These are phyloP conservation scores for Diplocarpon rosae DNA, from an alignment of 2,329 filamentous ascomycete species.

Conservation along the genomic window DNA sequence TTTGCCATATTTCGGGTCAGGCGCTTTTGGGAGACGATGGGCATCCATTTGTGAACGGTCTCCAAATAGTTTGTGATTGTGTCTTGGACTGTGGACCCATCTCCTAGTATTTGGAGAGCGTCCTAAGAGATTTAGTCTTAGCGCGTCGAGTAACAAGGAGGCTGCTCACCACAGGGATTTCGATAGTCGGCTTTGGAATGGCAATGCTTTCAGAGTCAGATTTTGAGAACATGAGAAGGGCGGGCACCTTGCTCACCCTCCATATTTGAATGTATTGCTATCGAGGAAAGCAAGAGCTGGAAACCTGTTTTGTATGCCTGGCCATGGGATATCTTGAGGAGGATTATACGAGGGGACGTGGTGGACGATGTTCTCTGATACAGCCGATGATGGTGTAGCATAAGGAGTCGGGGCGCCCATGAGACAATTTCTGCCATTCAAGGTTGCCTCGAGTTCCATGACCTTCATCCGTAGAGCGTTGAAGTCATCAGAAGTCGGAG, in stretches of 20 bases:
- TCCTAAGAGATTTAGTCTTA: slow-evolving; percentile 23
- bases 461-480: slow-evolving; percentile 30
- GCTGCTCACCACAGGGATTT: slow-evolving; percentile 29
- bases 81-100: slow-evolving; percentile 29
- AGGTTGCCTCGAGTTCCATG: slow-evolving; percentile 30
- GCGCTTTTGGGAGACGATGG: slow-evolving; percentile 36
- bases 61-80: slow-evolving; percentile 33
- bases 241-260: slow-evolving; percentile 16
- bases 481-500: slow-evolving; percentile 32
- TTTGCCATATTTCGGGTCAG: slow-evolving; percentile 31
- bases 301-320: slow-evolving; percentile 28
- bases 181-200: slow-evolving; percentile 30
- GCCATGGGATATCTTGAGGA: slow-evolving; percentile 20
- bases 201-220: slow-evolving; percentile 22
- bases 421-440: slow-evolving; percentile 21
- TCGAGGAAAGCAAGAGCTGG: slow-evolving; percentile 36
- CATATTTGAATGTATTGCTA: slow-evolving; percentile 30
- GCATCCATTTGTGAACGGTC: slow-evolving; percentile 37
- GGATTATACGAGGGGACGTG: slow-evolving; percentile 14
- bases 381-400: slow-evolving; percentile 17
- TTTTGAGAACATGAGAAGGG: neutral
- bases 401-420: slow-evolving; percentile 18
- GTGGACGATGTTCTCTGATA: slow-evolving; percentile 13
- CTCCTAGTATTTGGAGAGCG: slow-evolving; percentile 31
- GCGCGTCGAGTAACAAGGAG: neutral